Evolutionary conservation across 768 basidiomycete genomes (phyloP).

Genomic region (Kondoa malvinella): DNA sequence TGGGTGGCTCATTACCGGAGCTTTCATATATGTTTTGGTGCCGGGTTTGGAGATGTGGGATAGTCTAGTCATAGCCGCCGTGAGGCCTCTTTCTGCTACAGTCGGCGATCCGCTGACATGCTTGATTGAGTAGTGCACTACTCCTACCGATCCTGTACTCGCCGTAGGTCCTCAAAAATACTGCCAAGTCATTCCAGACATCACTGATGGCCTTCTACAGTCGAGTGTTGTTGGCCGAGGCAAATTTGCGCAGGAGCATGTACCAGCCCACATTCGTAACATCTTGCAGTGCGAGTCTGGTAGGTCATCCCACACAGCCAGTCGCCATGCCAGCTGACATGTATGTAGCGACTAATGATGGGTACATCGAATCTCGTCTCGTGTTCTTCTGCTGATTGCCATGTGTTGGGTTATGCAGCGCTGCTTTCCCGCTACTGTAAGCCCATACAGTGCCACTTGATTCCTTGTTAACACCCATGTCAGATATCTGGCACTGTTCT

Average conservation of each 20-base stretch:
- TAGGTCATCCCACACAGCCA: neutral
- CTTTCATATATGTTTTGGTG: constrained; percentile 73
- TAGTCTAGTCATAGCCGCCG: constrained; percentile 68
- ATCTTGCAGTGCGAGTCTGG: constrained; percentile 70
- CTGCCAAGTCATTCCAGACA: too few species aligned
- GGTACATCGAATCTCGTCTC: too few species aligned
- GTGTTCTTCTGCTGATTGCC: too few species aligned
- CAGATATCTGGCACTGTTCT: constrained; percentile 64
- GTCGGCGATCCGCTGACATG: neutral
- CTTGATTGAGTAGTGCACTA: constrained; percentile 18
- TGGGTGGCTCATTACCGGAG: constrained; percentile 87
- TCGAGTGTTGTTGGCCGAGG: constrained; percentile 75
- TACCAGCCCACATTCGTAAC: constrained; percentile 54
- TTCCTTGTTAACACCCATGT: too few species aligned
- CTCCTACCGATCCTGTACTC: constrained; percentile 36
- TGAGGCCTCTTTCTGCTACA: constrained; percentile 54
- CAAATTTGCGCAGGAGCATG: constrained; percentile 94
- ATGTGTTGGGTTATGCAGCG: too few species aligned
- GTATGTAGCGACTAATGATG: too few species aligned
- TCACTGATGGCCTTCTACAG: constrained; percentile 84
- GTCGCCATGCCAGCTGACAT: too few species aligned
- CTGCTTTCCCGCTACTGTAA: constrained; percentile 87
- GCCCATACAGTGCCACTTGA: too few species aligned
- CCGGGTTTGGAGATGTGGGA: constrained; percentile 79
- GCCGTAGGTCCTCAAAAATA: too few species aligned